Evolutionary conservation across 129 eudicot genomes (phyloP).

Genomic region (Chrysanthemum seticuspe): DNA sequence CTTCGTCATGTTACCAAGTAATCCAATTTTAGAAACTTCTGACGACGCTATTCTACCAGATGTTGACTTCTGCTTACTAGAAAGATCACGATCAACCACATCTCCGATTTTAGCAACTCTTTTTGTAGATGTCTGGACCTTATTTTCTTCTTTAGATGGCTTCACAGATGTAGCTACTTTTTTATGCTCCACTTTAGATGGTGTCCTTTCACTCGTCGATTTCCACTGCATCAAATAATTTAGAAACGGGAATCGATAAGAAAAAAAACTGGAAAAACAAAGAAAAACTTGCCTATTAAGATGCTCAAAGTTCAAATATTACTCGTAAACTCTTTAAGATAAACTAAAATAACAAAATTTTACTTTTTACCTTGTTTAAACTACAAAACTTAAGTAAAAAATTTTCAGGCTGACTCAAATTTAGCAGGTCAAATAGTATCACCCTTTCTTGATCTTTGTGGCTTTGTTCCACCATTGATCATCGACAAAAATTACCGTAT

Average conservation of each 20-base stretch:
- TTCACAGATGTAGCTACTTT: constrained; percentile 36
- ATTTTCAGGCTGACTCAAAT: no score
- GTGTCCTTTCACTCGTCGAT: constrained; percentile 50
- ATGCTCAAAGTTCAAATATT: not conserved
- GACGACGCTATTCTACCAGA: constrained; percentile 46
- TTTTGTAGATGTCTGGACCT: constrained; percentile 35
- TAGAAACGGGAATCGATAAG: not conserved
- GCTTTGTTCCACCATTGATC: no score
- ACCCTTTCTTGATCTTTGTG: no score
- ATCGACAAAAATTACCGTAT: no score
- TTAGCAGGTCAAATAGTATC: no score
- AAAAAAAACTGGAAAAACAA: not conserved
- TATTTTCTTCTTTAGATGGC: constrained; percentile 53
- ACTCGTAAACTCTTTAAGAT: no score
- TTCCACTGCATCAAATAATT: constrained; percentile 34
- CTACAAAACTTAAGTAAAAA: no score
- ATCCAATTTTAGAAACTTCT: constrained; percentile 43
- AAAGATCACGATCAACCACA: constrained; percentile 36
- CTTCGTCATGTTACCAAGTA: constrained; percentile 60
- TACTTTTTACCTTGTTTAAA: no score
- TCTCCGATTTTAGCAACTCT: constrained; percentile 34
- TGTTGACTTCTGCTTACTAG: constrained; percentile 37
- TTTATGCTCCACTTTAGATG: constrained; percentile 39
- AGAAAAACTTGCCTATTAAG: not conserved
- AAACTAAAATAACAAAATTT: no score